Evolutionary conservation across 805 yeast species (phyloP), one percentile per base, ranked within the genome.

Genomic region (Maudiozyma serrabonitensis): DNA sequence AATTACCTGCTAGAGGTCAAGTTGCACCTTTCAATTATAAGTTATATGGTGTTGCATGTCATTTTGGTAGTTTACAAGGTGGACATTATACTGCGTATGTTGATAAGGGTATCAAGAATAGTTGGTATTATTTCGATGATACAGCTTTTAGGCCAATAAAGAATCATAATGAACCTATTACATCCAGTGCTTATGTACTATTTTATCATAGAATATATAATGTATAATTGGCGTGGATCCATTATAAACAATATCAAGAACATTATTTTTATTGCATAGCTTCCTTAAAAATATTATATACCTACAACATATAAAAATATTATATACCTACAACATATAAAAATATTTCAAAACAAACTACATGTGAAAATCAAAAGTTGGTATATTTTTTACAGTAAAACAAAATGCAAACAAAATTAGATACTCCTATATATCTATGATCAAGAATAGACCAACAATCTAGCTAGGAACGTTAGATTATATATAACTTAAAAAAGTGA

Each of bases 21-120:
- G 62, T 64, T 0, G 82, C 95, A 0, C 96, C 96, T 2, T 90
- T 88, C 67, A 71, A 75, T 26, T 90, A 89, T 64, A 78, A 78
- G 52, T 65, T 90, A 21, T 84, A 78, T 59, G 95, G 86, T 0
- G 95, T 89, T 1, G 87, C 87, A 15, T 81, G 87, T 55, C 97
- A 90, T 65, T 80, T 69, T 53, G 97, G 97, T 12, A 81, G 84
- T 39, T 71, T 90, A 38, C 77, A 81, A 41, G 85, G 90, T 8
- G 97, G 97, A 0, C 97, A 90, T 66, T 90, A 90, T 66, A 90
- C 96, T 0, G 71, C 95, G 0, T 86, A 73, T 60, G 91, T 87
- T 4, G 70, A 80, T 60, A 87, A 87, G 58, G 81, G 80, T 25
- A 62, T 64, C 19, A 66, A 60, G 39, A 69, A 70, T 49, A 84